Conservation (phyloP, 2,329 filamentous ascomycete genomes). For the Epichloe sp. region DNA sequence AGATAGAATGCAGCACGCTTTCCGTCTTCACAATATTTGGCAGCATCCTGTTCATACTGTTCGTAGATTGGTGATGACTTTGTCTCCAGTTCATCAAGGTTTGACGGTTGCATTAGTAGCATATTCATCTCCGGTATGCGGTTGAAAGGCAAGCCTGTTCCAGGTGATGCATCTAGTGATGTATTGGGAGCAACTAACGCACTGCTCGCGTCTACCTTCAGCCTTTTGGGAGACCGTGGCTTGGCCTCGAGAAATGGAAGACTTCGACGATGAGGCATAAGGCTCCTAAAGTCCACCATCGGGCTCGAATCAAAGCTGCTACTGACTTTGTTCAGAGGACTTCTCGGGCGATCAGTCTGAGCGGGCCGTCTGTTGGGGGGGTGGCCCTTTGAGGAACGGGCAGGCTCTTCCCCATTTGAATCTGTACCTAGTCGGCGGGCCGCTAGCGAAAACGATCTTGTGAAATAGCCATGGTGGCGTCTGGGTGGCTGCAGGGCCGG, state of each 20-base stretch:
- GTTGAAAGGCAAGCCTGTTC: not conserved
- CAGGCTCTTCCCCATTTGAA: not conserved
- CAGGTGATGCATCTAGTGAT: not conserved
- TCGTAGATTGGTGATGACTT: slow-evolving; percentile 16
- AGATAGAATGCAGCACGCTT: slow-evolving; percentile 19
- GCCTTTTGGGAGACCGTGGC: not conserved
- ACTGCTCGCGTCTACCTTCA: not conserved
- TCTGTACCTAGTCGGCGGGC: not conserved
- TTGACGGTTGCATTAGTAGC: slow-evolving; percentile 13
- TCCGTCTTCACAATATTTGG: slow-evolving; percentile 9
- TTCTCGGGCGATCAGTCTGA: not conserved
- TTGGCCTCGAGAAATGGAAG: slow-evolving; percentile 14
- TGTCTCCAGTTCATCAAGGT: slow-evolving; percentile 14
- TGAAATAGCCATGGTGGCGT: slow-evolving; percentile 3
- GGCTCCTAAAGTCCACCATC: slow-evolving; percentile 12
- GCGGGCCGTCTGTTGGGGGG: not conserved
- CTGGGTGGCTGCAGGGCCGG: not conserved
- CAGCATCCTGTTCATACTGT: slow-evolving; percentile 20
- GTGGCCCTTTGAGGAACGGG: not conserved
- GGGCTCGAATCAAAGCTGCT: not conserved
- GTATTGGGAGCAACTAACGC: not conserved
- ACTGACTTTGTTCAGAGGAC: not conserved
- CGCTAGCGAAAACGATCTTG: slow-evolving; percentile 3
- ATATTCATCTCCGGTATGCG: slow-evolving; percentile 7
- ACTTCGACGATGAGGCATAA: slow-evolving; percentile 18